Evolutionary conservation across 2,329 filamentous ascomycete genomes (phyloP).

Genomic region (Ceratocystis ficicola): DNA sequence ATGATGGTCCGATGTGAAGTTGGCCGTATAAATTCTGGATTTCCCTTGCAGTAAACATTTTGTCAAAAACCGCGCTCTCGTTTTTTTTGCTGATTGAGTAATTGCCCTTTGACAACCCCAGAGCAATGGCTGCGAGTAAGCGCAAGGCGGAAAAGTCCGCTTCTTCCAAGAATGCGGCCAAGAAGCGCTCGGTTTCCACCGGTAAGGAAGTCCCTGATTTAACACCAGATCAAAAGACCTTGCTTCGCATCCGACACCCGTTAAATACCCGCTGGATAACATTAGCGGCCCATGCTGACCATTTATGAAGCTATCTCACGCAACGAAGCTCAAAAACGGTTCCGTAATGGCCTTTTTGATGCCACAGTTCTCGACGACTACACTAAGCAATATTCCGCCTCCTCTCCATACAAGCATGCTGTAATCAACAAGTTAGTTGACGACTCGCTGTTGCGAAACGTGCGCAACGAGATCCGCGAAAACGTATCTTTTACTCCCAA

Average conservation of each 20-base stretch:
- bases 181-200: conserved; percentile 42
- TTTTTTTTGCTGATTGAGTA: neutral
- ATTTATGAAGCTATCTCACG: conserved; percentile 17
- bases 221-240: neutral
- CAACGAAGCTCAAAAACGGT: conserved; percentile 40
- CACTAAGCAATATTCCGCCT: conserved; percentile 49
- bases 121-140: conserved; percentile 38
- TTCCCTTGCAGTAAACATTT: neutral
- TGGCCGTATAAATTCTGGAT: conserved; percentile 14
- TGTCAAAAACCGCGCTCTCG: conserved; percentile 11
- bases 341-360: conserved; percentile 55
- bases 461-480: conserved; percentile 76
- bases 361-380: conserved; percentile 45
- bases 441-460: conserved; percentile 67
- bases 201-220: conserved; percentile 29
- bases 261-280: conserved; percentile 5
- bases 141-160: conserved; percentile 44
- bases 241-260: conserved; percentile 20
- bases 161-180: conserved; percentile 35
- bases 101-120: conserved; percentile 24
- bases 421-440: conserved; percentile 76
- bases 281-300: neutral
- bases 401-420: conserved; percentile 74
- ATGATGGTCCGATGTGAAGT: conserved; percentile 10
- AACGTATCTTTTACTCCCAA: conserved; percentile 95